These are phyloP conservation scores for Calonectria pteridis DNA, from an alignment of 2,329 filamentous ascomycete species.

Conservation along the genomic window DNA sequence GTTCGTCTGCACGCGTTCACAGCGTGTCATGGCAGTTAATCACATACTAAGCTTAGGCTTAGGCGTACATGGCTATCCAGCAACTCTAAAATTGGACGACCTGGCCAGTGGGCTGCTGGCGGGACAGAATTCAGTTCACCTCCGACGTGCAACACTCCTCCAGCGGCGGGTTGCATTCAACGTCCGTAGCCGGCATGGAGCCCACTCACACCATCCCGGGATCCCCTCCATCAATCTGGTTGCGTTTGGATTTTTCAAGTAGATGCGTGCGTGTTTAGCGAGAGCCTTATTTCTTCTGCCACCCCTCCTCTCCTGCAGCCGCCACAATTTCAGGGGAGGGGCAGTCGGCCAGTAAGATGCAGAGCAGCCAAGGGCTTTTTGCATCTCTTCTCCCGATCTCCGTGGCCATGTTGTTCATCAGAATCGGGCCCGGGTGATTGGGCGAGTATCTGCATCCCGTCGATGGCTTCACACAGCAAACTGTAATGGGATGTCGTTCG, in stretches of 20 bases:
- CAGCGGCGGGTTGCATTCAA: not conserved
- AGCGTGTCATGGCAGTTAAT: not conserved
- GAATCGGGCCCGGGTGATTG: not conserved
- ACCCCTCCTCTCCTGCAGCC: not conserved
- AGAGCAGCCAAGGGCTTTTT: not conserved
- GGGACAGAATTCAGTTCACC: not conserved
- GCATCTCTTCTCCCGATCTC: not conserved
- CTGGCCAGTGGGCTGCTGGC: not conserved
- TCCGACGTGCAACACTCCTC: not conserved
- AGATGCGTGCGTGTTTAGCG: not conserved
- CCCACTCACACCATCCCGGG: not conserved
- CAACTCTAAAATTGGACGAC: not conserved
- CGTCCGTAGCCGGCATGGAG: not conserved
- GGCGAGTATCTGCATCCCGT: not conserved
- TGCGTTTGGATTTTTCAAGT: not conserved
- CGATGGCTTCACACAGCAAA: not conserved
- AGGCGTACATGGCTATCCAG: not conserved
- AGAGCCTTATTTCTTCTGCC: not conserved
- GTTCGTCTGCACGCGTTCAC: not conserved
- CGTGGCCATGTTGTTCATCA: not conserved
- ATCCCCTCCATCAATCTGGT: not conserved
- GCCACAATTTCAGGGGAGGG: slow-evolving; percentile 1
- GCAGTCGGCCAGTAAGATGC: not conserved
- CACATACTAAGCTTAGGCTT: not conserved
- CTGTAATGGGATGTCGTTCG: not conserved